Evolutionary conservation across 805 yeast species (phyloP), one percentile per base, ranked within the genome.

Genomic region (Maudiozyma bulderi): DNA sequence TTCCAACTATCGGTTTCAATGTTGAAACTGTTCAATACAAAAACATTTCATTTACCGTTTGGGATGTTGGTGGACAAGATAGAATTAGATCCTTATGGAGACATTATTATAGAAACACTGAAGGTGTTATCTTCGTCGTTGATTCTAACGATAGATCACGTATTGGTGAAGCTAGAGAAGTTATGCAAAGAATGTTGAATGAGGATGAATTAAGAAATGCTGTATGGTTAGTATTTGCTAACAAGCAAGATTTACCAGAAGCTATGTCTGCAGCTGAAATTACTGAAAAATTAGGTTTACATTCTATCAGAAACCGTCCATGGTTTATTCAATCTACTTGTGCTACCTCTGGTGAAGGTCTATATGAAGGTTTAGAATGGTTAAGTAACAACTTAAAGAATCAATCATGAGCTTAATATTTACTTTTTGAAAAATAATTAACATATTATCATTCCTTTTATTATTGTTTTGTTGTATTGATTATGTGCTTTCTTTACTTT

Each of bases 11-110:
- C 71, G 96, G 97, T 65, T 89, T 89, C 82, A 89, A 89, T 71
- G 97, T 89, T 61, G 97, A 89, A 75, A 89, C 96, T 54, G 96
- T 89, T 64, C 96, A 89, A 77, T 88, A 89, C 79, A 89, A 89
- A 77, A 89, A 89, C 82, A 87, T 89, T 72, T 84, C 95, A 42
- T 89, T 89, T 76, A 88, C 96, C 52, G 96, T 89, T 57, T 89
- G 97, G 98, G 98, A 91, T 81, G 96, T 90, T 62, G 98, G 98
- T 85, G 98, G 98, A 81, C 98, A 91, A 78, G 96, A 89, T 73
- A 90, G 90, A 76, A 91, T 91, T 67, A 86, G 98, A 76, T 96
- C 98, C 52, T 77, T 91, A 72, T 91, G 98, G 98, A 86, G 97
- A 81, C 95, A 91, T 74, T 91, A 91, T 73, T 91, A 82, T 86